These are phyloP conservation scores for Lenwebbia sp. DNA, from an alignment of 345 rosid genomes.

Conservation along the genomic window DNA sequence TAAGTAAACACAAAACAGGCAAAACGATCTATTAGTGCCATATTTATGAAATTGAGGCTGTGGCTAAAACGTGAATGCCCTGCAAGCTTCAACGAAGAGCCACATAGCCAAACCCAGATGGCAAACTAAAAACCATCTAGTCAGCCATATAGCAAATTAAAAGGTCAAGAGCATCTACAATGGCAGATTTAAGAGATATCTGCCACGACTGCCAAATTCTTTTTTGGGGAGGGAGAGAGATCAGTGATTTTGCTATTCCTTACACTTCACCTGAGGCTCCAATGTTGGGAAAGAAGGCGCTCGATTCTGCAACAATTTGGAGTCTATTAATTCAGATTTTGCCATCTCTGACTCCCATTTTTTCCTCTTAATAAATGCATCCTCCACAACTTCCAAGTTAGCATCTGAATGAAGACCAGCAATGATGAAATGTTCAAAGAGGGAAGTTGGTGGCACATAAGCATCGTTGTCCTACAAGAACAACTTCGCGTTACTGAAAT, in stretches of 20 bases:
- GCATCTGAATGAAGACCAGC: conserved; percentile 85
- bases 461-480: conserved; percentile 53
- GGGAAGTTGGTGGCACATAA: conserved; percentile 60
- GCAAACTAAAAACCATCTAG: background rate
- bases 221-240: background rate
- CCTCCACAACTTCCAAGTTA: conserved; percentile 67
- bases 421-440: conserved; percentile 84
- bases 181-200: background rate
- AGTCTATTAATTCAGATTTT: conserved; percentile 44
- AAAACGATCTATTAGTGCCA: background rate
- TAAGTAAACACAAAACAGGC: background rate
- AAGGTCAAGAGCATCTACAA: background rate
- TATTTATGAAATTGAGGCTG: background rate
- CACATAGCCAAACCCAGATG: background rate
- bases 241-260: background rate
- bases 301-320: conserved; percentile 30
- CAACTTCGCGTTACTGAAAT: conserved; percentile 4
- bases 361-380: conserved; percentile 71
- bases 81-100: background rate
- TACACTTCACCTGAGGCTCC: conserved; percentile 77
- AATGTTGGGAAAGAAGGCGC: conserved; percentile 68
- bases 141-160: background rate
- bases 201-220: background rate
- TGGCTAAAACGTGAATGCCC: background rate
- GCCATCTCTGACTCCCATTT: conserved; percentile 68